Base-by-base conservation (phyloP, 2,329 filamentous ascomycete species). In the Fusarium veterinarium region DNA sequence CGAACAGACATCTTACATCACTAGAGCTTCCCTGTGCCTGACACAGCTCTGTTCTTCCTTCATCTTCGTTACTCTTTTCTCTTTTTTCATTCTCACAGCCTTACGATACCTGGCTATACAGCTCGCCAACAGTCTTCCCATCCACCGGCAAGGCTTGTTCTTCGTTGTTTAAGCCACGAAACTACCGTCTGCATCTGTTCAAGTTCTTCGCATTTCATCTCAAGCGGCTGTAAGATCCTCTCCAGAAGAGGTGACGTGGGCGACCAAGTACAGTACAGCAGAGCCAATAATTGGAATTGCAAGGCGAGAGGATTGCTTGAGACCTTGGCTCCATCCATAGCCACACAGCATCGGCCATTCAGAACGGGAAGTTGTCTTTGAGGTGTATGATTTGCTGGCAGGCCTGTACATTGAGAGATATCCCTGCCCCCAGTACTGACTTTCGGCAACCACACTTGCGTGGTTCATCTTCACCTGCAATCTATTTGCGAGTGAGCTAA, bases 1-100 rank as follows among this genome's bases (percentile, higher is more conserved):
- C 40, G 48, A 64, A 69, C 64, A 74, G 46, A 75, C 72, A 71
- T 64, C 69, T 77, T 76, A 76, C 75, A 77, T 77, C 73, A 77
- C 72, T 73, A 66, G 61, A 42, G 60, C 42, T 59, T 63, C 62
- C 62, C 72, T 67, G 52, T 68, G 62, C 66, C 60, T 68, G 52
- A 48, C 44, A 60, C 38, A 60, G 46, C 33, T 67, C 45, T 67
- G 52, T 56, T 67, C 72, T 73, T 75, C 65, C 67, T 74, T 44
- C 53, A 65, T 65, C 64, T 70, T 56, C 40, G 57, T 67, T 72
- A 63, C 67, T 62, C 66, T 58, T 72, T 56, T 70, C 41, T 61
- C 61, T 70, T 66, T 64, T 60, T 66, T 52, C 55, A 57, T 55
- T 64, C 60, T 45, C 56, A 65, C 63, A 64, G 71, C 60, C 60